phyloP scores from a whole-genome alignment of 306 rosid genomes.

The Castanospermum australe region DNA sequence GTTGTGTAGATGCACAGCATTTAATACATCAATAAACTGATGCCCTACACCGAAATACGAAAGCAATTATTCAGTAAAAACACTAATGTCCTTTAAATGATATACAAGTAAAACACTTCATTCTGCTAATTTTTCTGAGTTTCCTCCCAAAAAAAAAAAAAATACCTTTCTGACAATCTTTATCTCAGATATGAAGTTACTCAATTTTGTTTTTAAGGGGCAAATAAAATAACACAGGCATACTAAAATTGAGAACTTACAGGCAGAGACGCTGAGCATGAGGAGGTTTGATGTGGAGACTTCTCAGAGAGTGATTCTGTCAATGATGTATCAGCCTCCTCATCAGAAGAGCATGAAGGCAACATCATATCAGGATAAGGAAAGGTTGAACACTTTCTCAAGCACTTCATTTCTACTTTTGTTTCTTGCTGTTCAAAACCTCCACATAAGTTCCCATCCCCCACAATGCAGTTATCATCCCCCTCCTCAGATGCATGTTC shows the following conservation, averaged over 20 bases:
- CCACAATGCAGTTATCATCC: slow-evolving; percentile 16
- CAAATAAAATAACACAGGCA: not conserved
- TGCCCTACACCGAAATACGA: not conserved
- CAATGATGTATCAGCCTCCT: slow-evolving; percentile 34
- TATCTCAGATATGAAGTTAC: not conserved
- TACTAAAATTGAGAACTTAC: slow-evolving; percentile 43
- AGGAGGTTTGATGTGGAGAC: slow-evolving; percentile 31
- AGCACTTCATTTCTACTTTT: slow-evolving; percentile 23
- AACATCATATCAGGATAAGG: slow-evolving; percentile 35
- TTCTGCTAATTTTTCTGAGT: not conserved
- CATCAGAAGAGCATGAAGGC: slow-evolving; percentile 35
- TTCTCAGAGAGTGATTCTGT: slow-evolving; percentile 31
- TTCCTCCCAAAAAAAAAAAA: not conserved
- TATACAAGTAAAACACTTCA: not conserved
- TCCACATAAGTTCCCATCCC: not conserved
- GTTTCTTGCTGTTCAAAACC: slow-evolving; percentile 4
- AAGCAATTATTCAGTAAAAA: not conserved
- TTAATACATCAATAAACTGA: not conserved
- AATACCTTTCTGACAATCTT: not conserved
- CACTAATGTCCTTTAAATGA: not conserved
- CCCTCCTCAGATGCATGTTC: slow-evolving; percentile 26
- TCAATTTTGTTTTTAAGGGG: not conserved
- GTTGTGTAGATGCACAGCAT: not conserved
- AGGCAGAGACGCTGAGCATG: slow-evolving; percentile 45
- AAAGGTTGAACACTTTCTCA: slow-evolving; percentile 43